phyloP scores from a whole-genome alignment of 2,329 filamentous ascomycete species.

The Septoria linicola region DNA sequence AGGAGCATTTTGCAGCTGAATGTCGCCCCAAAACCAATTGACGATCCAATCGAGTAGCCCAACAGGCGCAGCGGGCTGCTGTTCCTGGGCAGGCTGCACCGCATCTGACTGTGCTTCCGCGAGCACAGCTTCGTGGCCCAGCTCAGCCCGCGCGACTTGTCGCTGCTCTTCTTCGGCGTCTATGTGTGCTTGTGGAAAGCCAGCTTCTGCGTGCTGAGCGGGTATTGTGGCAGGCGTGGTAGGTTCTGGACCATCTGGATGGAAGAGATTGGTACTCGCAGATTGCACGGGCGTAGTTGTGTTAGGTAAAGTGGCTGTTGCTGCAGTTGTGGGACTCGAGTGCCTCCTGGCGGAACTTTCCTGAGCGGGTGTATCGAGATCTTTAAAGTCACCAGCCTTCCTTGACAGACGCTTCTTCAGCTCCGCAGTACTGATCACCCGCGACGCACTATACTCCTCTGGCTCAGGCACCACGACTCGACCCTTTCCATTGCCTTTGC shows the following conservation, averaged over 20 bases:
- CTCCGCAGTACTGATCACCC: conserved; percentile 11
- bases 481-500: conserved; percentile 30
- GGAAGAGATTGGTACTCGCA: conserved; percentile 21
- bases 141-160: conserved; percentile 7
- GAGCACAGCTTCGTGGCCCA: conserved; percentile 4
- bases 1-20: conserved; percentile 30
- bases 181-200: neutral
- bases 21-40: conserved; percentile 52
- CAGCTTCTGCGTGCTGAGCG: neutral
- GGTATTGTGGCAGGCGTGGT: neutral
- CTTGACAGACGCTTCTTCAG: conserved; percentile 6
- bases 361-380: neutral
- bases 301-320: too few relatives aligned
- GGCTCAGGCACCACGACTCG: conserved; percentile 32
- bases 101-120: neutral
- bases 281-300: neutral
- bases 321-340: too few relatives aligned
- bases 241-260: conserved; percentile 20
- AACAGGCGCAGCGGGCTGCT: neutral
- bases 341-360: neutral
- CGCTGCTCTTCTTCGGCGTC: conserved; percentile 1
- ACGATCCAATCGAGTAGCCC: conserved; percentile 35
- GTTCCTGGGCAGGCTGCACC: neutral
- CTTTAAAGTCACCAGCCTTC: neutral
- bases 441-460: conserved; percentile 15